Base-by-base conservation (phyloP, 805 yeast species). In the Metschnikowia lochheadii region DNA sequence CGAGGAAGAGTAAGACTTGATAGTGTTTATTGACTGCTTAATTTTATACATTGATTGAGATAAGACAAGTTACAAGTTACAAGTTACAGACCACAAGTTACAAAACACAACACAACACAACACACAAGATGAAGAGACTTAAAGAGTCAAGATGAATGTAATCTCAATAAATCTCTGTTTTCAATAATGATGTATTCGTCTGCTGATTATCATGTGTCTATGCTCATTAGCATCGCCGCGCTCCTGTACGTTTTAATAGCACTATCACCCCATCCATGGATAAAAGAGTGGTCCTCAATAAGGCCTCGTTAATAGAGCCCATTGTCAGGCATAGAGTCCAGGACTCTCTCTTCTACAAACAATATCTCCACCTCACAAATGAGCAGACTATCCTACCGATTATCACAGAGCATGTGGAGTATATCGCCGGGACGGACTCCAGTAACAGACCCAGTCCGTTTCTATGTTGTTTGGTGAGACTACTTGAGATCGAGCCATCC, bases 401-500 rank as follows among this genome's bases (percentile, higher is more conserved):
- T 14, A 61, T 72, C 3, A 63, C 61, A 10, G 53, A 61, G 13
- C 67, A 71, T 10, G 73, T 73, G 21, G 54, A 74, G 8, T 72
- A 72, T 45, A 65, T 88, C 4, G 92, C 89, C 0, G 84, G 87
- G 0, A 68, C 78, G n/a, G 79, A 78, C 46, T 69, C 75, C 14
- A 70, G 69, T 20, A 81, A 82, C 32, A 67, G 81, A 53, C 94
- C 95, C 0, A 73, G 86, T 15, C 84, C 83, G 13, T 89, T 89
- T 58, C 63, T 88, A n/a, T 84, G 96, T 61, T 74, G 96, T 41
- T 65, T 89, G 33, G 80, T 89, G 60, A 82, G 92, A 55, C 63
- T 92, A 51, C 72, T 91, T 4, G 96, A 92, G 64, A 66, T 94
- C 15, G 81, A 81, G 54, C 97, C 97, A 0, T 59, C 76, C 1